Conservation (phyloP, 345 rosid genomes). For the Chamaenerion angustifolium region DNA sequence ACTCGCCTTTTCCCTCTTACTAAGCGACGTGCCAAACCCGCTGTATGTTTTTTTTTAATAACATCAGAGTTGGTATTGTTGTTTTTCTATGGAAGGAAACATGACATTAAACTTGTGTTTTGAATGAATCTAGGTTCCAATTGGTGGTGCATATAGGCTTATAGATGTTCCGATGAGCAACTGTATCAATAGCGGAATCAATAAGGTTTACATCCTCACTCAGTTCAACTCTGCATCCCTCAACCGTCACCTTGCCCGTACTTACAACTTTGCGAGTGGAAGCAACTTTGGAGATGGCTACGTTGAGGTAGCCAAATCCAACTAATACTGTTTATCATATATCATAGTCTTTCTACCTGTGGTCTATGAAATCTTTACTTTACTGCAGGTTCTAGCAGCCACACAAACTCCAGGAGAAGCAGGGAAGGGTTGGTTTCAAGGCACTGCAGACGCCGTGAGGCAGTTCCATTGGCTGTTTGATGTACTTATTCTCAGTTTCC, state of each 20-base stretch:
- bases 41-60: too few species aligned
- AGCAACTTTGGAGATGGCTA: slow-evolving; percentile 73
- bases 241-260: slow-evolving; percentile 77
- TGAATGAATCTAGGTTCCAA: slow-evolving; percentile 80
- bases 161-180: slow-evolving; percentile 99
- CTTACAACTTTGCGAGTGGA: slow-evolving; percentile 71
- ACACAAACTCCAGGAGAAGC: slow-evolving; percentile 91
- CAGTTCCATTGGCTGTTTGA: slow-evolving; percentile 98
- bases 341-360: too few species aligned
- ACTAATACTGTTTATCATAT: too few species aligned
- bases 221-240: slow-evolving; percentile 85
- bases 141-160: slow-evolving; percentile 88
- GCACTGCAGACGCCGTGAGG: slow-evolving; percentile 93
- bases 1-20: too few species aligned
- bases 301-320: slow-evolving; percentile 39
- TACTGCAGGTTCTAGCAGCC: slow-evolving; percentile 80
- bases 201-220: slow-evolving; percentile 90
- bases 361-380: too few species aligned
- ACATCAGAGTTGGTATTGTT: too few species aligned
- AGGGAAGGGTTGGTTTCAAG: slow-evolving; percentile 91
- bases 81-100: too few species aligned
- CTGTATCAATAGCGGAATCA: slow-evolving; percentile 89
- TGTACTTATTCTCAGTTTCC: slow-evolving; percentile 29
- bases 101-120: too few species aligned
- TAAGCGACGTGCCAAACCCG: too few species aligned